Evolutionary conservation across 495 filamentous ascomycete species (phyloP).

Genomic region (Aspergillus avenaceus): DNA sequence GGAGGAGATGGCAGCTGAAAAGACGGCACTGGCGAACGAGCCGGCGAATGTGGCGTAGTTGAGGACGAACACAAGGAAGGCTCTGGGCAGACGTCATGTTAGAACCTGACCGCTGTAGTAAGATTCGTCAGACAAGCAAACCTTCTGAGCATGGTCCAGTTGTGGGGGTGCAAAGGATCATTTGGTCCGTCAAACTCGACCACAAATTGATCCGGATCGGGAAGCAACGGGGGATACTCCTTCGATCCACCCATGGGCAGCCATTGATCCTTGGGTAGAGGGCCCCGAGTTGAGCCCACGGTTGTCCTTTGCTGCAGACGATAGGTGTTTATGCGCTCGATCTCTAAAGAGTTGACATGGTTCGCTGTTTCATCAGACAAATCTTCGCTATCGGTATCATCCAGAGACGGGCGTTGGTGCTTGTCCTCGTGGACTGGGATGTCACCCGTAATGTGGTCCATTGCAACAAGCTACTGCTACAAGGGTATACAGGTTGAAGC

Average conservation of each 20-base stretch:
- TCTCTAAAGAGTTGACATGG: conserved; percentile 17
- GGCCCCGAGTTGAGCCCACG: conserved; percentile 21
- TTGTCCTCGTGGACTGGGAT: neutral
- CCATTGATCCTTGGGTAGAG: conserved; percentile 16
- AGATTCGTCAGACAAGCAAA: conserved; percentile 19
- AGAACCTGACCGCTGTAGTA: neutral
- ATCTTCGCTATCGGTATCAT: conserved; percentile 5
- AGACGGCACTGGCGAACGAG: conserved; percentile 51
- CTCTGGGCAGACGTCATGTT: conserved; percentile 8
- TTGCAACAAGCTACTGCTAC: neutral
- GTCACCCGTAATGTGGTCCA: neutral
- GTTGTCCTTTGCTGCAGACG: conserved; percentile 23
- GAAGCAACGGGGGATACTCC: conserved; percentile 40
- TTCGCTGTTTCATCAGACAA: conserved; percentile 7
- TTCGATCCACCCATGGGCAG: conserved; percentile 26
- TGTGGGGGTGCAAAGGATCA: conserved; percentile 51
- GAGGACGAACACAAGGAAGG: conserved; percentile 31
- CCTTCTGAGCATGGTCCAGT: conserved; percentile 40
- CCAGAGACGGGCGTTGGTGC: neutral
- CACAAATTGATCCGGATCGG: conserved; percentile 38
- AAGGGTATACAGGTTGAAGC: neutral
- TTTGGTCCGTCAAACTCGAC: conserved; percentile 50
- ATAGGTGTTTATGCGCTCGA: conserved; percentile 23
- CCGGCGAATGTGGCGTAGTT: conserved; percentile 47
- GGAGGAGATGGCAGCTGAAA: conserved; percentile 44